Base-by-base conservation (phyloP, 208 protist genomes). In the Wallacemonas sp. region DNA sequence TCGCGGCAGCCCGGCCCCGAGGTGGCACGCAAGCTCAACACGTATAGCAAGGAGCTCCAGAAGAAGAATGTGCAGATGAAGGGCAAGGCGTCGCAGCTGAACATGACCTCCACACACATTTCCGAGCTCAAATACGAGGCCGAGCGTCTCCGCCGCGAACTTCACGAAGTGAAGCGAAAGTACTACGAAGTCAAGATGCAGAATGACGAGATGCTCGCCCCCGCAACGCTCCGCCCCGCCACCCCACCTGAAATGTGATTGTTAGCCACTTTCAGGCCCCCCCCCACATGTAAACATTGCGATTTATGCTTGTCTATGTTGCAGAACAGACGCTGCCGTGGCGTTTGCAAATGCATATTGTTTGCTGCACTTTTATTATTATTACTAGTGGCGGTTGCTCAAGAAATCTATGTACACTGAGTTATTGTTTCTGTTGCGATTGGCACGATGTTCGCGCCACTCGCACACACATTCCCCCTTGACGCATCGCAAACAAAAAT, bases 31-130 rank as follows among this genome's bases (percentile, higher is more conserved):
- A 93, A 98, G 75, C 88, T 99, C 1, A 97, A 94, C 52, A 67
- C 83, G 30, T 98, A 95, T 52, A 90, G 98, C 54, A 84, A 97
- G 64, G 89, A 97, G 2, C 63, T 99, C 26, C 87, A 92, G 44
- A 94, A 97, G 62, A 94, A 93, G 54, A 97, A 94, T 55, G 56
- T 74, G 26, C 88, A 97, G 68, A 97, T 99, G 88, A 98, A 98
- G 84, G 80, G 81, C 32, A 92, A 89, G 68, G 90, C 90, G 26
- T 88, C 85, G 16, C 88, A 96, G 70, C 76, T 96, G 44, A 95
- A 96, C 56, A 96, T 97, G 90, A 88, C 83, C 3, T 72, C 74
- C 24, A 92, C 88, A 14, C 88, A 90, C 63, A 87, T 87, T 34
- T 69, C 87, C 21, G 85, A 98, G 77, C 76, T 97, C 70, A 97